Evolutionary conservation across 306 rosid species (phyloP), one percentile per base, ranked within the genome.

Genomic region (Myrica gale): DNA sequence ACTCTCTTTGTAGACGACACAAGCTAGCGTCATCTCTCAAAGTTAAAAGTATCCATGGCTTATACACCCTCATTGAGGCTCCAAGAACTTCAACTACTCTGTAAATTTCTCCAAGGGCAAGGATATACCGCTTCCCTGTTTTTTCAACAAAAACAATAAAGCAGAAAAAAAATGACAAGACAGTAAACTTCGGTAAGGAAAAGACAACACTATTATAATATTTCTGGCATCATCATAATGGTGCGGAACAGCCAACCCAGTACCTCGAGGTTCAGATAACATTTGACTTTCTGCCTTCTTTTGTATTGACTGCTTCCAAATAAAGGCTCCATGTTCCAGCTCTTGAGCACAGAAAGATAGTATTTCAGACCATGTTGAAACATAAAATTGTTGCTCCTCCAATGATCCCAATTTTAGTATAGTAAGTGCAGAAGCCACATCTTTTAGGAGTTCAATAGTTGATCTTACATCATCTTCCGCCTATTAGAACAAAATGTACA

Each of bases 21-120:
- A 92, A 85, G 80, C 80, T 60, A 65, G 68, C 66, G 48, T 76
- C 53, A 84, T 88, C 85, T 44, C 45, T 80, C 26, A 86, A 80
- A 76, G 85, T 71, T 69, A 82, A 84, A 70, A 92, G 74, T 43
- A 85, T 78, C 97, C 96, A 95, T 4, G 93, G 96, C 75, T 82
- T 87, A 87, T 92, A 83, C 68, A 90, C 79, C 85, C 84, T 84
- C 84, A 83, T 78, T 5, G 96, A 87, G 78, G 87, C 90, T 83
- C 87, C 83, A 82, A 95, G 74, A 70, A 90, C 85, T 84, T 82
- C 83, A 69, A 89, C 86, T 71, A 90, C 96, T 77, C 97, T 87
- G 87, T 82, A 92, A 77, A 95, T 88, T 87, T 92, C 98, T 72
- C 93, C 97, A 0, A 95, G 96, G 80, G 97, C 89, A 71, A 72